Conservation (phyloP, 352 stramenopile genomes). For the Aphanomyces invadans region DNA sequence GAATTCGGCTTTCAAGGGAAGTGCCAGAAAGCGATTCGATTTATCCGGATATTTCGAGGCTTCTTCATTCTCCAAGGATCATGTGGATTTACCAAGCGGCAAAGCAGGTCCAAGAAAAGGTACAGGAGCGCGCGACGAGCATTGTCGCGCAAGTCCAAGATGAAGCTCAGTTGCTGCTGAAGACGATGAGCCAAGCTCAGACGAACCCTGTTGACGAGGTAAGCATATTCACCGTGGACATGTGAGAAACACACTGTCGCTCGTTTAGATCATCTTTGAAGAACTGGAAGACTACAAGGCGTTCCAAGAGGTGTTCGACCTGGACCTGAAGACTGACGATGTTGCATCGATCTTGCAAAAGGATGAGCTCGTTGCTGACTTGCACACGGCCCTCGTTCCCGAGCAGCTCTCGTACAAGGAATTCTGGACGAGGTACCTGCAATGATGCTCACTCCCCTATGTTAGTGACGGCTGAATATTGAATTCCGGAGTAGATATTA, state of each 20-base stretch:
- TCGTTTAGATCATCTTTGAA: constrained; percentile 57
- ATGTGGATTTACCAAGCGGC: constrained; percentile 56
- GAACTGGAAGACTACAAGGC: constrained; percentile 63
- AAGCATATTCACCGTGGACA: neutral
- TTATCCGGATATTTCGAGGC: neutral
- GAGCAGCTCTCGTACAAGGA: constrained; percentile 70
- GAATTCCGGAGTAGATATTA: no score
- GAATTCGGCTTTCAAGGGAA: no score
- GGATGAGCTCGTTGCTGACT: constrained; percentile 41
- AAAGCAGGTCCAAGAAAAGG: constrained; percentile 64
- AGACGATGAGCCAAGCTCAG: constrained; percentile 48
- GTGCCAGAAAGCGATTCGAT: neutral
- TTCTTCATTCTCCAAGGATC: no score
- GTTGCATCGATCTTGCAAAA: constrained; percentile 51
- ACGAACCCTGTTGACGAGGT: constrained; percentile 70
- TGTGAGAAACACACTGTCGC: neutral
- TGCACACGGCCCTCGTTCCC: constrained; percentile 67
- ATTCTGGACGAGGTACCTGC: constrained; percentile 79
- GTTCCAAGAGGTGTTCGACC: constrained; percentile 53
- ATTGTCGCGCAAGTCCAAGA: constrained; percentile 66
- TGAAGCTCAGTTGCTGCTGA: constrained; percentile 58
- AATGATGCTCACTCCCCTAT: no score
- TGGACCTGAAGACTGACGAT: constrained; percentile 62
- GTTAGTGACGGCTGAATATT: no score
- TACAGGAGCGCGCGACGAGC: constrained; percentile 68